These are phyloP conservation scores for Saccharomycopsis phalli DNA, from an alignment of 1,139 yeast genomes.

Conservation along the genomic window DNA sequence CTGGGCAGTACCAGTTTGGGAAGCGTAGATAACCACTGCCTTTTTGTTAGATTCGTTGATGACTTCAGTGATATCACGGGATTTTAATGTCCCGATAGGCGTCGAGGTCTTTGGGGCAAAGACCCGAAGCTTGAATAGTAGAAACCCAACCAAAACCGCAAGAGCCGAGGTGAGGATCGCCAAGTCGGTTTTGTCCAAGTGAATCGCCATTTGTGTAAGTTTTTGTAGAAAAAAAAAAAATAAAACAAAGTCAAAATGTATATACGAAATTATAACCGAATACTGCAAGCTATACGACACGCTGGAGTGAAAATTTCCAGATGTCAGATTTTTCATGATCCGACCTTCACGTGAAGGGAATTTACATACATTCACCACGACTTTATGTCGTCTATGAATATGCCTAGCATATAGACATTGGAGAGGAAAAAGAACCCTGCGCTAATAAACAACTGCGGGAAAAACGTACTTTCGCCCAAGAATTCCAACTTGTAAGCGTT, in stretches of 20 bases:
- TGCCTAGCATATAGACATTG: slow-evolving; percentile 57
- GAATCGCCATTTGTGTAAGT: slow-evolving; percentile 4
- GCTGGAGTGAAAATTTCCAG: not conserved
- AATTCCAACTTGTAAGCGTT: slow-evolving; percentile 79
- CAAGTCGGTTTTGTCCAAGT: slow-evolving; percentile 12
- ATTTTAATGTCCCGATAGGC: not conserved
- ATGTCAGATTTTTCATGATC: too few relatives aligned
- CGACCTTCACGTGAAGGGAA: too few relatives aligned
- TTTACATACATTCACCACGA: too few relatives aligned
- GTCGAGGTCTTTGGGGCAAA: not conserved
- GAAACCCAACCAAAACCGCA: slow-evolving; percentile 9
- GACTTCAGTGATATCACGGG: slow-evolving; percentile 58
- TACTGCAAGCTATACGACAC: not conserved
- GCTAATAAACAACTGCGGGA: slow-evolving; percentile 49
- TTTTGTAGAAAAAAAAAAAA: not conserved
- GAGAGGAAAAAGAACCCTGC: slow-evolving; percentile 59
- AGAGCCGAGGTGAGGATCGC: slow-evolving; percentile 14
- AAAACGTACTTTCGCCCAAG: slow-evolving; percentile 39
- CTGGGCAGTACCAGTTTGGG: slow-evolving; percentile 99
- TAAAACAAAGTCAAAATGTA: too few relatives aligned
- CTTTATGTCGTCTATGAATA: slow-evolving; percentile 44
- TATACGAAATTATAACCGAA: too few relatives aligned
- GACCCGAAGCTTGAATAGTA: slow-evolving; percentile 5
- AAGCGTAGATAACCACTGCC: slow-evolving; percentile 78
- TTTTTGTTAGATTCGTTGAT: slow-evolving; percentile 60